phyloP scores from a whole-genome alignment of 2,329 filamentous ascomycete species.

The Thyridium curvatum region DNA sequence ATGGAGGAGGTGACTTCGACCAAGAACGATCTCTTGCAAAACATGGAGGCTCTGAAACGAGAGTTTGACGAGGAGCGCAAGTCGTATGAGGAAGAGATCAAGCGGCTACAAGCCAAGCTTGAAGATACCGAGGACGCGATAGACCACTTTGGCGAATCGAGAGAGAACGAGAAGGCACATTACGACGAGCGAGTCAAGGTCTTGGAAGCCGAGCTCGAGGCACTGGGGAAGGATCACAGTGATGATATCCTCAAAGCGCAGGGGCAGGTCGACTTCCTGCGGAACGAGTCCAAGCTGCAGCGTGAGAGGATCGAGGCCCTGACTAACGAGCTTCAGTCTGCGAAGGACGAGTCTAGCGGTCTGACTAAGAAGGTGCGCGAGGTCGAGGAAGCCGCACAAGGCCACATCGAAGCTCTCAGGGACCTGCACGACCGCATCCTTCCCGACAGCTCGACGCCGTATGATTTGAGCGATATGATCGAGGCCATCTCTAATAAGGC shows the following conservation, averaged over 20 bases:
- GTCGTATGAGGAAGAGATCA: slow-evolving; percentile 74
- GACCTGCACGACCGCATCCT: slow-evolving; percentile 55
- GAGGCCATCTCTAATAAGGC: slow-evolving; percentile 53
- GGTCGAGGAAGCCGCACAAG: slow-evolving; percentile 44
- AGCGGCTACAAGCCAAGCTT: slow-evolving; percentile 65
- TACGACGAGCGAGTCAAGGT: slow-evolving; percentile 62
- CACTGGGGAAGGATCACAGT: slow-evolving; percentile 48
- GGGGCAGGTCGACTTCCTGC: slow-evolving; percentile 56
- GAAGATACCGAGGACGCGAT: slow-evolving; percentile 92
- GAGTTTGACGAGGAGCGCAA: slow-evolving; percentile 85
- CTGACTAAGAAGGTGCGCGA: slow-evolving; percentile 43
- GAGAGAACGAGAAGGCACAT: slow-evolving; percentile 72
- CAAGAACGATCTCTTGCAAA: slow-evolving; percentile 89
- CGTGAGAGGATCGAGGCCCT: slow-evolving; percentile 54
- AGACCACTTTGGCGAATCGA: slow-evolving; percentile 73
- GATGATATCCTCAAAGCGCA: slow-evolving; percentile 53
- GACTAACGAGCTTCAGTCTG: slow-evolving; percentile 48
- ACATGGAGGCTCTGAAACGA: slow-evolving; percentile 85
- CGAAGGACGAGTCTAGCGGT: slow-evolving; percentile 47
- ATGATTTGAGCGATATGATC: slow-evolving; percentile 50
- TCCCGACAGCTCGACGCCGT: slow-evolving; percentile 38
- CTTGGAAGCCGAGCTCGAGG: slow-evolving; percentile 67
- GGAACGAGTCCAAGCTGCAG: slow-evolving; percentile 53
- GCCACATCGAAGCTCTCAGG: slow-evolving; percentile 47
- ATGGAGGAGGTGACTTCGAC: slow-evolving; percentile 85